Evolutionary conservation across 306 rosid species (phyloP).

Genomic region (Corylus heterophylla): DNA sequence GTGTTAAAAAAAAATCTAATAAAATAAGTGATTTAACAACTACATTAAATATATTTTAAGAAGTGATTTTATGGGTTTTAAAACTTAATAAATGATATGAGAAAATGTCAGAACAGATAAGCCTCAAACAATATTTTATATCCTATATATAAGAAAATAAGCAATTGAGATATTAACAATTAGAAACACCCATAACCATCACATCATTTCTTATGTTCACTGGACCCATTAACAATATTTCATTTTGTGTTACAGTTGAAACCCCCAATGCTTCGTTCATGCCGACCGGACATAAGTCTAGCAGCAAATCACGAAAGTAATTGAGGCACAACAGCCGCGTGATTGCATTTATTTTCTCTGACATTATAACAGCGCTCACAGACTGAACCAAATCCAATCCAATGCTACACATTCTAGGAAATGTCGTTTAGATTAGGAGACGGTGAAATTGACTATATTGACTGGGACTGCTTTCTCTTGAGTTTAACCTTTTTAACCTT

Average conservation of each 20-base stretch:
- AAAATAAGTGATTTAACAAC: too few species aligned
- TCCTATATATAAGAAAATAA: too few species aligned
- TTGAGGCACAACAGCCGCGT: constrained; percentile 2
- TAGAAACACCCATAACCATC: not conserved
- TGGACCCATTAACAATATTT: constrained; percentile 5
- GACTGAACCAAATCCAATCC: not conserved
- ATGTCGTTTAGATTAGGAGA: not conserved
- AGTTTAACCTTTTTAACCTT: too few species aligned
- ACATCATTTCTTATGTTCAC: constrained; percentile 9
- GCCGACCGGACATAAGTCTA: not conserved
- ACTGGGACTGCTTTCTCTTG: not conserved
- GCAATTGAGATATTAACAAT: too few species aligned
- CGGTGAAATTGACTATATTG: not conserved
- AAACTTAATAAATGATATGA: too few species aligned
- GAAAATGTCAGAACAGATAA: too few species aligned
- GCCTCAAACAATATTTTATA: too few species aligned
- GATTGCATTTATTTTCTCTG: not conserved
- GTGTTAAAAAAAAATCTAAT: too few species aligned
- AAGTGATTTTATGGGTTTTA: too few species aligned
- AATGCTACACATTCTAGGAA: not conserved
- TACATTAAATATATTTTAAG: too few species aligned
- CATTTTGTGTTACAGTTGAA: constrained; percentile 8
- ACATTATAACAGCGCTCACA: not conserved
- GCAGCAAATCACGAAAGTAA: not conserved
- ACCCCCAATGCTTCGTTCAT: constrained; percentile 11